These are phyloP conservation scores for Tuctoria greenei DNA, from an alignment of 176 grass and related monocot species.

Conservation along the genomic window DNA sequence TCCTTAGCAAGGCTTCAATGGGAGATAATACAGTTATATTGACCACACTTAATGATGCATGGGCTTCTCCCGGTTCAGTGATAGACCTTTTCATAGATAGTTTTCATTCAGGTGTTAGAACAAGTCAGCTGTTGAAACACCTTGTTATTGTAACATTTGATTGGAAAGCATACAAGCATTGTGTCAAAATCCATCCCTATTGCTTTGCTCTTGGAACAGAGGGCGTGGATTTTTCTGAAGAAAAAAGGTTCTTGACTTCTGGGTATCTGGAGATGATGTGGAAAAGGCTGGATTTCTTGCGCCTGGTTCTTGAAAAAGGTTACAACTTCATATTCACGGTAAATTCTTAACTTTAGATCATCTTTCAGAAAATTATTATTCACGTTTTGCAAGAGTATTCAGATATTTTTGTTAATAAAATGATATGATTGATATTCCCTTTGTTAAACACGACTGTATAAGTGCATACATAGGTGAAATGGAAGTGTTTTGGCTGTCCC, in stretches of 20 bases:
- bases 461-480: not conserved
- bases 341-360: constrained; percentile 37
- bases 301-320: constrained; percentile 64
- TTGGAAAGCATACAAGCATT: constrained; percentile 54
- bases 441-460: not conserved
- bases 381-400: constrained; percentile 3
- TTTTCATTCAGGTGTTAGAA: constrained; percentile 43
- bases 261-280: constrained; percentile 86
- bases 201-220: constrained; percentile 66
- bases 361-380: not conserved
- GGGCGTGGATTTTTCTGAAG: constrained; percentile 63
- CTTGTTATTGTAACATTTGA: constrained; percentile 69
- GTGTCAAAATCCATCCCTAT: constrained; percentile 53
- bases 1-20: constrained; percentile 60
- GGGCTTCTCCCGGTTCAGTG: constrained; percentile 66
- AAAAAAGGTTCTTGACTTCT: constrained; percentile 64
- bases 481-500: not conserved
- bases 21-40: constrained; percentile 69
- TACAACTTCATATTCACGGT: constrained; percentile 76
- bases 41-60: constrained; percentile 70
- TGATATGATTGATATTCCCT: not conserved
- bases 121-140: constrained; percentile 55
- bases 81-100: constrained; percentile 69
- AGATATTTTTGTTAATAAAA: not conserved
- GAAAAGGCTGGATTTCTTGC: constrained; percentile 72